Evolutionary conservation across 1,284 basidiomycete genomes (phyloP).

Genomic region (Cutaneotrichosporon dermatis): DNA sequence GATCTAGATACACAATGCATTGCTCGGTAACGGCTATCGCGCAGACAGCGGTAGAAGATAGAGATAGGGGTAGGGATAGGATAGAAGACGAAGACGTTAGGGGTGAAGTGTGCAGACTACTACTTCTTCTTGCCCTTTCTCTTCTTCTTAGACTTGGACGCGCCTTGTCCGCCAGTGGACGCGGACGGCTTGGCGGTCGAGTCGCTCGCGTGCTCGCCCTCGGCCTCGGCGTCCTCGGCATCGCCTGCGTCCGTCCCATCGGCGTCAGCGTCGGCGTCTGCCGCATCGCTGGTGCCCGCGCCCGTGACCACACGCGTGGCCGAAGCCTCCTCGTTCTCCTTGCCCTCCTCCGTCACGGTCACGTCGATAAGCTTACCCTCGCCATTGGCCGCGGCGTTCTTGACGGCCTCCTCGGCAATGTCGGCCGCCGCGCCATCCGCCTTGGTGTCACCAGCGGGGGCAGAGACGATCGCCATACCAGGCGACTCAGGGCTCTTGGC

Average conservation of each 20-base stretch:
- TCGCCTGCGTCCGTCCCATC: not conserved
- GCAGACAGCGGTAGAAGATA: no score
- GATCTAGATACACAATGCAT: conserved; percentile 5
- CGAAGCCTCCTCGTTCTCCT: no score
- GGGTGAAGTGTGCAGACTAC: no score
- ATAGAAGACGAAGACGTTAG: no score
- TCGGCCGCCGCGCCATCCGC: not conserved
- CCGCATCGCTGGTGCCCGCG: not conserved
- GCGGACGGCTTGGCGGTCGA: not conserved
- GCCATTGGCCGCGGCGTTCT: not conserved
- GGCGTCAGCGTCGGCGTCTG: not conserved
- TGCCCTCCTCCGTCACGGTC: not conserved
- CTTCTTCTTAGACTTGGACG: conserved; percentile 8
- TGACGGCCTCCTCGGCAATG: conserved; percentile 2
- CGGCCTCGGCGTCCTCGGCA: no score
- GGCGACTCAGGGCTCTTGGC: not conserved
- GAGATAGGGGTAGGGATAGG: no score
- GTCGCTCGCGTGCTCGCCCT: no score
- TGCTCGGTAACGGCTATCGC: no score
- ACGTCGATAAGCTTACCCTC: not conserved
- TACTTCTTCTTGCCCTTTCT: conserved; percentile 13
- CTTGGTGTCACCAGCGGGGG: not conserved
- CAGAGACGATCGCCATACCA: not conserved
- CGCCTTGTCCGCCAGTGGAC: not conserved
- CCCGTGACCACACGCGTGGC: no score